Percentiles rank a stretch among this genome's conserved stretches.
Evolutionary conservation across 352 stramenopile species (phyloP).

Genomic region (Phytophthora kernoviae): DNA sequence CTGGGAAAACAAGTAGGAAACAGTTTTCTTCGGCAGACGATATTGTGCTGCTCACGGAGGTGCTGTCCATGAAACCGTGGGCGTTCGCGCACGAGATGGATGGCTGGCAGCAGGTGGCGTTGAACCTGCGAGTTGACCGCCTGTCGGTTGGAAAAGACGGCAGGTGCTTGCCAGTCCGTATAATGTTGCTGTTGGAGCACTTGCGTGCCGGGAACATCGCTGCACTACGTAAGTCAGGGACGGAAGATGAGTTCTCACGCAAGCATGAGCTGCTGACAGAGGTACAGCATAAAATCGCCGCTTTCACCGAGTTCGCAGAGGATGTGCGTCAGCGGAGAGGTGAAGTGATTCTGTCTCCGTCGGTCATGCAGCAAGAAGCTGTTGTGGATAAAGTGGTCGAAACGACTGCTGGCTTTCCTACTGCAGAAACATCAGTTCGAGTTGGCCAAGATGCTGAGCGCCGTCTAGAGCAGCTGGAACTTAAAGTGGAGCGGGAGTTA

Average conservation of each 20-base stretch:
- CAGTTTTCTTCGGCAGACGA: conserved; percentile 42
- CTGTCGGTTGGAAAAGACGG: conserved; percentile 40
- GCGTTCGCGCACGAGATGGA: conserved; percentile 33
- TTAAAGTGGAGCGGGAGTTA: conserved; percentile 38
- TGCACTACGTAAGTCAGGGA: conserved; percentile 37
- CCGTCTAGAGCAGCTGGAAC: conserved; percentile 37
- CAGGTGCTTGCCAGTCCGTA: conserved; percentile 38
- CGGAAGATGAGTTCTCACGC: conserved; percentile 26
- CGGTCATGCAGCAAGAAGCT: too few species aligned
- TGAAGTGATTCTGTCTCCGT: too few species aligned
- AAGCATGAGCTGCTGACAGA: conserved; percentile 35
- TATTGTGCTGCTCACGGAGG: conserved; percentile 39
- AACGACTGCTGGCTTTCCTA: too few species aligned
- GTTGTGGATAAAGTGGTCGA: too few species aligned
- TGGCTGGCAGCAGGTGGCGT: conserved; percentile 38
- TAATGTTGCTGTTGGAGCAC: conserved; percentile 36
- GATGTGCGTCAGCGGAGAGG: conserved; percentile 16
- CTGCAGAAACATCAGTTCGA: background rate
- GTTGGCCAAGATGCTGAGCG: conserved; percentile 23
- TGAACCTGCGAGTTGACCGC: conserved; percentile 14
- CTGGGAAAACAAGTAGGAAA: background rate
- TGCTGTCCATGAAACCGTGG: conserved; percentile 35
- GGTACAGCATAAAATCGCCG: conserved; percentile 22
- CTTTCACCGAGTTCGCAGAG: conserved; percentile 23
- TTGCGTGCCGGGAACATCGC: conserved; percentile 31